These are phyloP conservation scores for Ampelomyces quisqualis DNA, from an alignment of 2,329 filamentous ascomycete genomes.

Conservation along the genomic window DNA sequence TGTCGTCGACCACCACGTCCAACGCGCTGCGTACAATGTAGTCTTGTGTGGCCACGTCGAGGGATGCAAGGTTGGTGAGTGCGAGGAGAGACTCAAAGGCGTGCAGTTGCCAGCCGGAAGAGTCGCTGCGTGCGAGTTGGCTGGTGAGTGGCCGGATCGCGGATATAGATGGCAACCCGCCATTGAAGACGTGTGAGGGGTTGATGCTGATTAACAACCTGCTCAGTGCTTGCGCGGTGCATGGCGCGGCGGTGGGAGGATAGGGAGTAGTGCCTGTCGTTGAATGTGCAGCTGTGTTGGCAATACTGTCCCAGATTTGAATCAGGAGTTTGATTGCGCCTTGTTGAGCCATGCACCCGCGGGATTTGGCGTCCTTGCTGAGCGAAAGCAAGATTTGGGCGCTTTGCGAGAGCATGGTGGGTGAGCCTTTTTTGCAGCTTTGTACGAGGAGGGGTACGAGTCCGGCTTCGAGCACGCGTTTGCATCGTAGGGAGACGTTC, in stretches of 20 bases:
- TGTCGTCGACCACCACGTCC: constrained; percentile 71
- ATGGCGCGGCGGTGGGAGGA: constrained; percentile 45
- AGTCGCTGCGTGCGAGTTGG: constrained; percentile 66
- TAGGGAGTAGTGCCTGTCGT: constrained; percentile 43
- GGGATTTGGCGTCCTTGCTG: constrained; percentile 69
- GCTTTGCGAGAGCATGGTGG: constrained; percentile 69
- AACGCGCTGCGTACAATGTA: constrained; percentile 74
- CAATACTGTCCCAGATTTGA: constrained; percentile 64
- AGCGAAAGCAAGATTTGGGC: constrained; percentile 76
- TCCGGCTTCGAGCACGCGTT: constrained; percentile 74
- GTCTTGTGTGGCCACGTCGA: constrained; percentile 62
- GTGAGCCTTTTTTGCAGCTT: constrained; percentile 71
- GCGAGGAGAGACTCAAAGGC: constrained; percentile 89
- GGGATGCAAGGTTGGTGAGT: constrained; percentile 86
- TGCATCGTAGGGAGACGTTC: too few species aligned
- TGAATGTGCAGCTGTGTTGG: constrained; percentile 44
- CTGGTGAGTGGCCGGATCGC: constrained; percentile 80
- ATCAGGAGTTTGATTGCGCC: constrained; percentile 87
- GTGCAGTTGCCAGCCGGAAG: constrained; percentile 70
- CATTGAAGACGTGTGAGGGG: constrained; percentile 79
- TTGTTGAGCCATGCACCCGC: constrained; percentile 84
- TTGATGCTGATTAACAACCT: constrained; percentile 86
- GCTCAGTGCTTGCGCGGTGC: constrained; percentile 76
- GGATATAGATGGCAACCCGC: constrained; percentile 68
- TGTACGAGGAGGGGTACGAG: constrained; percentile 75